phyloP scores from a whole-genome alignment of 2,329 filamentous ascomycete genomes.

The Peltaster fructicola region DNA sequence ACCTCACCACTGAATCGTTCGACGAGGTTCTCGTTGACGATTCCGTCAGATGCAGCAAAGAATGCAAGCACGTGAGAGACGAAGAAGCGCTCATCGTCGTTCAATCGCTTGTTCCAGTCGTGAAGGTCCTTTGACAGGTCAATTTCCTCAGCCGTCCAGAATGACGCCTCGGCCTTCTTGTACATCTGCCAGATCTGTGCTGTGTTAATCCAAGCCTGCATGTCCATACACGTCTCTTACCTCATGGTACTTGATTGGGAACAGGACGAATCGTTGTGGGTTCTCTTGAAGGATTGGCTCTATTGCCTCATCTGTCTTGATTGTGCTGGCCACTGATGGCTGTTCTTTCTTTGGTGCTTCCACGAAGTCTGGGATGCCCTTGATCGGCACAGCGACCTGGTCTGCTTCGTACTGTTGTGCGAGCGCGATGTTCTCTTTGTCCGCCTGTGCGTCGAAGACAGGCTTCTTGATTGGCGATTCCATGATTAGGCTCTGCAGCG shows the following conservation, averaged over 20 bases:
- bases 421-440: slow-evolving; percentile 63
- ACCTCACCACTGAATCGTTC: slow-evolving; percentile 96
- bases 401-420: slow-evolving; percentile 28
- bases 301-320: slow-evolving; percentile 51
- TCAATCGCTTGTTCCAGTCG: slow-evolving; percentile 97
- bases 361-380: slow-evolving; percentile 30
- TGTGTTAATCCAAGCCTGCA: too few species aligned
- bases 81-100: slow-evolving; percentile 95
- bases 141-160: slow-evolving; percentile 99
- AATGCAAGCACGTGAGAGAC: slow-evolving; percentile 97
- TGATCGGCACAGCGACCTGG: slow-evolving; percentile 39
- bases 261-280: slow-evolving; percentile 87
- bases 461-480: slow-evolving; percentile 86
- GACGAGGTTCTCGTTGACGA: slow-evolving; percentile 98
- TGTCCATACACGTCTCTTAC: too few species aligned
- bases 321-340: slow-evolving; percentile 28
- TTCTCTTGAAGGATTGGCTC: slow-evolving; percentile 95
- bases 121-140: slow-evolving; percentile 97
- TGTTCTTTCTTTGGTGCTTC: slow-evolving; percentile 16
- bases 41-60: slow-evolving; percentile 96
- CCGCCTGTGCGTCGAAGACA: slow-evolving; percentile 45
- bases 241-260: slow-evolving; percentile 99
- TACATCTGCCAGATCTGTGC: slow-evolving; percentile 98
- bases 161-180: slow-evolving; percentile 98
- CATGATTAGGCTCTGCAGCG: slow-evolving; percentile 79